Percentiles rank a stretch among this genome's conserved stretches.
phyloP scores from a whole-genome alignment of 2,329 filamentous ascomycete species.

The Graphium sp. region DNA sequence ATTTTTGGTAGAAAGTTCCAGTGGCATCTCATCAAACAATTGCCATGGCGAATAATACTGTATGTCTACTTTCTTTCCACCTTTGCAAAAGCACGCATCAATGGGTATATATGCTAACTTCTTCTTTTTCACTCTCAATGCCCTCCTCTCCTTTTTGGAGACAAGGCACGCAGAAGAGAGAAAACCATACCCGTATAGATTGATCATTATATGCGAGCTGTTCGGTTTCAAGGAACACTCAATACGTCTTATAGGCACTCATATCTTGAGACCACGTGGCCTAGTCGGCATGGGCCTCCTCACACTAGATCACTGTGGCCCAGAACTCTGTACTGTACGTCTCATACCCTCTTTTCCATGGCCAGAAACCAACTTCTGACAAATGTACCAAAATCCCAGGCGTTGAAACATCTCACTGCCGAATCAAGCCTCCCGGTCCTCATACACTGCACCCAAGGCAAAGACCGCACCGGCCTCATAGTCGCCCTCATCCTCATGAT shows the following conservation, averaged over 20 bases:
- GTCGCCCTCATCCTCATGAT: slow-evolving; percentile 52
- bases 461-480: slow-evolving; percentile 60
- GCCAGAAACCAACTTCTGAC: not conserved
- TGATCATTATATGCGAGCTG: slow-evolving; percentile 41
- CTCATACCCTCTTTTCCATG: not conserved
- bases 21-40: slow-evolving; percentile 3
- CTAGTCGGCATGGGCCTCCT: slow-evolving; percentile 53
- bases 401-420: slow-evolving; percentile 13
- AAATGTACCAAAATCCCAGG: slow-evolving; percentile 6
- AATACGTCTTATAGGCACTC: slow-evolving; percentile 48
- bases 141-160: slow-evolving; percentile 35
- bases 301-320: slow-evolving; percentile 49
- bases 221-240: slow-evolving; percentile 53
- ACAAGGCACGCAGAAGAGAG: not conserved
- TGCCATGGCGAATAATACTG: slow-evolving; percentile 5
- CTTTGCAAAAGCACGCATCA: too few relatives aligned
- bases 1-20: slow-evolving; percentile 2
- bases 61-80: not conserved
- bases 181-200: not conserved
- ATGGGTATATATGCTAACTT: too few relatives aligned
- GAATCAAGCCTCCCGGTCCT: slow-evolving; percentile 41
- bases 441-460: slow-evolving; percentile 78
- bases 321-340: slow-evolving; percentile 35
- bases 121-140: slow-evolving; percentile 18
- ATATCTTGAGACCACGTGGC: slow-evolving; percentile 58